Percentiles rank a stretch among this genome's conserved stretches.
Evolutionary conservation across 805 yeast genomes (phyloP).

Genomic region (Metschnikowia santaceciliae): DNA sequence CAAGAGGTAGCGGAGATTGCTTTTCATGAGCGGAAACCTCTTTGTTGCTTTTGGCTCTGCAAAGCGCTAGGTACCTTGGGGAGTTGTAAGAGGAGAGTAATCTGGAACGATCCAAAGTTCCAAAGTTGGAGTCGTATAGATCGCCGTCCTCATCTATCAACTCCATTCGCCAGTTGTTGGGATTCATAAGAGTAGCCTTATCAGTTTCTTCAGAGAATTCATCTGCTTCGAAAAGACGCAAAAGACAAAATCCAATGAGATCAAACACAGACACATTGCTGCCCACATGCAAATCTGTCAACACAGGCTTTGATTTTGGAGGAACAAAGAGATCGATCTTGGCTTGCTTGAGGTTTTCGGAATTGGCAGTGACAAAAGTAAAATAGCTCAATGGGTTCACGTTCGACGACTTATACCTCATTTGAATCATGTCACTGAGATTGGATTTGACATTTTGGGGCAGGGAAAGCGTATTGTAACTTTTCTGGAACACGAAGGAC

Average conservation of each 20-base stretch:
- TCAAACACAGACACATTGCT: conserved; percentile 32
- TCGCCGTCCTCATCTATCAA: conserved; percentile 93
- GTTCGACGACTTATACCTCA: conserved; percentile 30
- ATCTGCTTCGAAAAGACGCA: conserved; percentile 23
- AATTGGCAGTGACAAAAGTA: conserved; percentile 32
- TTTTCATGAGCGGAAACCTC: conserved; percentile 47
- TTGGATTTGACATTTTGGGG: conserved; percentile 8
- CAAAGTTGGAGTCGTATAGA: conserved; percentile 80
- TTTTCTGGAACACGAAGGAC: conserved; percentile 14
- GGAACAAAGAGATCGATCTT: conserved; percentile 31
- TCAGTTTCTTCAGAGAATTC: conserved; percentile 13
- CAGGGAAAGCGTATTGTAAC: conserved; percentile 8
- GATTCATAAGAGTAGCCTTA: conserved; percentile 37
- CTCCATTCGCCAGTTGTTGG: conserved; percentile 71
- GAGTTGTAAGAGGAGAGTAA: conserved; percentile 67
- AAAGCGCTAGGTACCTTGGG: conserved; percentile 73
- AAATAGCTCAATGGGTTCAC: conserved; percentile 44
- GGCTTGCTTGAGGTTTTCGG: conserved; percentile 13
- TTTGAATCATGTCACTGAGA: conserved; percentile 40
- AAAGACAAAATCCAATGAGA: conserved; percentile 39
- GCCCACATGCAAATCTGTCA: conserved; percentile 23
- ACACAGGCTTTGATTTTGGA: conserved; percentile 25
- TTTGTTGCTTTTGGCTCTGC: conserved; percentile 46
- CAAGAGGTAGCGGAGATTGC: conserved; percentile 52
- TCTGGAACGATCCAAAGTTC: conserved; percentile 71